Evolutionary conservation across 208 protist species (phyloP).

Genomic region (Acanthamoeba royreba): DNA sequence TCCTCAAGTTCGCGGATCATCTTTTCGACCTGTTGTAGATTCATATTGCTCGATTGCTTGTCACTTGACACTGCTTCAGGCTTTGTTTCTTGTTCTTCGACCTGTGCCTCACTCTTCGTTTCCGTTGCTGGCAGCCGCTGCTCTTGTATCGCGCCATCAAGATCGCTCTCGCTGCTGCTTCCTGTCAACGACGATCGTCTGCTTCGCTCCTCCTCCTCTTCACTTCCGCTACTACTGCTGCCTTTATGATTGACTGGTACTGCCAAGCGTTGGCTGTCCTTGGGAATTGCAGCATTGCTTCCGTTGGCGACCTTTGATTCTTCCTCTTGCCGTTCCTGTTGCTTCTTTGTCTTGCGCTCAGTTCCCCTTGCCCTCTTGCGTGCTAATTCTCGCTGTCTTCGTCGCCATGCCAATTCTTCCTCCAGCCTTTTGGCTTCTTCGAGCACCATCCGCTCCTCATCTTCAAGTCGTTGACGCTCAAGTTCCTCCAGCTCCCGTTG

Average conservation of each 20-base stretch:
- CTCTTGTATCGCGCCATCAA: background rate
- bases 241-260: too few species aligned
- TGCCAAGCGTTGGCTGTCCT: too few species aligned
- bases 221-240: background rate
- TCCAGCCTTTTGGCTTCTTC: background rate
- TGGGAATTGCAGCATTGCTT: too few species aligned
- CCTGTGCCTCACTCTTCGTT: background rate
- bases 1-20: constrained; percentile 11
- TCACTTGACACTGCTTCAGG: background rate
- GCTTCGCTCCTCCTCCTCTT: background rate
- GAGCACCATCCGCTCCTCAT: background rate
- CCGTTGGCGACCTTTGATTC: background rate
- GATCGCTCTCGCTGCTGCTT: background rate
- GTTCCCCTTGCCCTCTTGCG: background rate
- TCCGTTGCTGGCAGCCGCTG: background rate
- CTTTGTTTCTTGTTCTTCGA: background rate
- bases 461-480: background rate
- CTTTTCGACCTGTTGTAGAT: background rate
- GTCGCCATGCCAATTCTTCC: background rate
- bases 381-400: background rate
- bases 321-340: background rate
- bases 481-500: background rate
- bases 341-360: background rate
- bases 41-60: too few species aligned
- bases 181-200: background rate